A percentile compares a stretch with the other conserved stretches of the same genome.
phyloP scores from a whole-genome alignment of 2,329 filamentous ascomycete genomes.

The Penicillium corylophilum region DNA sequence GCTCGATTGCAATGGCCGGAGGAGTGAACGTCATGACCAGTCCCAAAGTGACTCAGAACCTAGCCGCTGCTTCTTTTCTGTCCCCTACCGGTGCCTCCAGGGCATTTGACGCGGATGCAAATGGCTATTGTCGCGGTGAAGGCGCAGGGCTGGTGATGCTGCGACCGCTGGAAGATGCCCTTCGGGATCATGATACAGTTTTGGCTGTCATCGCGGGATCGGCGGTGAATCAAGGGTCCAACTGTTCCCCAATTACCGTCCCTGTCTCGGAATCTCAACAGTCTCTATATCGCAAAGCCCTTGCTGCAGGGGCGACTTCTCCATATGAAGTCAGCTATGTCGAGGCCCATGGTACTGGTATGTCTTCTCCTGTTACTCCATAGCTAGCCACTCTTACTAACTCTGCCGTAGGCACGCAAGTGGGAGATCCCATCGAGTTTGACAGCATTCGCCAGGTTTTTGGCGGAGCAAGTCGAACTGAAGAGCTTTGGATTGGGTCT shows the following conservation, averaged over 20 bases:
- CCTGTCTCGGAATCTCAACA: constrained; percentile 25
- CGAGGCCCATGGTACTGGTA: constrained; percentile 31
- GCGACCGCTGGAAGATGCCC: constrained; percentile 47
- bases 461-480: constrained; percentile 6
- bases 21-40: constrained; percentile 36
- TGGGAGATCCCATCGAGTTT: constrained; percentile 33
- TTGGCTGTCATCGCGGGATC: constrained; percentile 39
- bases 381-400: no score
- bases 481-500: constrained; percentile 27
- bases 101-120: constrained; percentile 48
- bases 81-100: constrained; percentile 50
- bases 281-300: constrained; percentile 30
- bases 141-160: constrained; percentile 47
- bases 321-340: neutral
- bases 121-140: constrained; percentile 55
- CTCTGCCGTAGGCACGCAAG: constrained; percentile 27
- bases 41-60: constrained; percentile 22
- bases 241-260: constrained; percentile 25
- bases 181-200: constrained; percentile 48
- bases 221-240: constrained; percentile 35
- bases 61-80: constrained; percentile 43
- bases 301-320: constrained; percentile 10
- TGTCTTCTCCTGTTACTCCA: no score
- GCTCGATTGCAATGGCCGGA: constrained; percentile 32
- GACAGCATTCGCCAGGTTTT: constrained; percentile 25